Conservation (phyloP, 371 early-diverging fungal species). For the Mucor piriformis region DNA sequence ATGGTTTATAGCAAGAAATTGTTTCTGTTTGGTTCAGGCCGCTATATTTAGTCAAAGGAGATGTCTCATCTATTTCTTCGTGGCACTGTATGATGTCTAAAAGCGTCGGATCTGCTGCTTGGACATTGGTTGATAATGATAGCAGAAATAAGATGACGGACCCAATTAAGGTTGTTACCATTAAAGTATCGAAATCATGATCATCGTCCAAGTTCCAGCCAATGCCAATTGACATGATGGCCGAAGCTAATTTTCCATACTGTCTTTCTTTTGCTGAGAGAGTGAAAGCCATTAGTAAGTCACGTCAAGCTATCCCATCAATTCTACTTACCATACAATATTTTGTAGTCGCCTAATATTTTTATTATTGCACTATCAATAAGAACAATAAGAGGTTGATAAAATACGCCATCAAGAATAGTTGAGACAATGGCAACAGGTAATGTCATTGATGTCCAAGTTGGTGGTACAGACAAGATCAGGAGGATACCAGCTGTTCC, state of each 20-base stretch:
- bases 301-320: too few relatives aligned
- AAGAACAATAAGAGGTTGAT: slow-evolving; percentile 32
- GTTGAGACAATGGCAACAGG: slow-evolving; percentile 34
- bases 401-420: slow-evolving; percentile 37
- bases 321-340: slow-evolving; percentile 37
- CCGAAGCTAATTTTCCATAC: slow-evolving; percentile 39
- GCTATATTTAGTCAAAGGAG: slow-evolving; percentile 25
- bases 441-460: slow-evolving; percentile 27
- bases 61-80: slow-evolving; percentile 17
- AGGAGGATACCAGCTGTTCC: slow-evolving; percentile 38
- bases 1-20: slow-evolving; percentile 36
- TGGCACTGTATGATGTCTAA: slow-evolving; percentile 10
- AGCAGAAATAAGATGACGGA: slow-evolving; percentile 39
- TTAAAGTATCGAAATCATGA: slow-evolving; percentile 50
- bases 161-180: slow-evolving; percentile 39
- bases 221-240: slow-evolving; percentile 33
- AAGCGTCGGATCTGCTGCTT: slow-evolving; percentile 31
- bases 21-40: slow-evolving; percentile 13
- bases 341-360: slow-evolving; percentile 37
- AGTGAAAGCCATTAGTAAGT: too few relatives aligned
- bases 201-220: slow-evolving; percentile 46
- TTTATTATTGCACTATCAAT: slow-evolving; percentile 42
- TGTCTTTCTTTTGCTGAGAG: slow-evolving; percentile 23
- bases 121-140: slow-evolving; percentile 42
- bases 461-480: slow-evolving; percentile 38